These are phyloP conservation scores for Cyanidiococcus yangmingshanensis DNA, from an alignment of 23 red algal species.

Conservation along the genomic window DNA sequence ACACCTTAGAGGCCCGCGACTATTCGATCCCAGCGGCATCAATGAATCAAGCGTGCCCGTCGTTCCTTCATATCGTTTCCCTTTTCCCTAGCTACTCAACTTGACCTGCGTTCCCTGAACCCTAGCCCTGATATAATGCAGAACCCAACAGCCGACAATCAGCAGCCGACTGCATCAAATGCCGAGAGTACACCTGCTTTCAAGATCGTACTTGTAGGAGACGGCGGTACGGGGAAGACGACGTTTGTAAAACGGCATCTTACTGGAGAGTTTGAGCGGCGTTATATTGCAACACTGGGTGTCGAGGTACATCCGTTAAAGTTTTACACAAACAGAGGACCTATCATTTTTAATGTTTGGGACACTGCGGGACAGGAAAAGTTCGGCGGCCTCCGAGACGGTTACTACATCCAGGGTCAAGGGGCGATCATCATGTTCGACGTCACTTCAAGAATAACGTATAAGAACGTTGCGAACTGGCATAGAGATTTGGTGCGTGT, in stretches of 20 bases:
- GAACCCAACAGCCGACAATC: not conserved
- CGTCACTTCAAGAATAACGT: constrained; percentile 89
- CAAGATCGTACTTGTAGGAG: constrained; percentile 97
- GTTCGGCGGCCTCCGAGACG: constrained; percentile 94
- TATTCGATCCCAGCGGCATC: too few species aligned
- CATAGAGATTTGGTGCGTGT: constrained; percentile 96
- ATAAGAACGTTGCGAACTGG: constrained; percentile 99
- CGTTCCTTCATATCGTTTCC: too few species aligned
- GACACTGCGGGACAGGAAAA: constrained; percentile 99
- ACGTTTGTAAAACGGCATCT: constrained; percentile 99
- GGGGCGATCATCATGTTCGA: constrained; percentile 99
- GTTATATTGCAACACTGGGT: constrained; percentile 89
- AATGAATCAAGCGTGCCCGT: too few species aligned
- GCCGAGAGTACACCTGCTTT: constrained; percentile 38
- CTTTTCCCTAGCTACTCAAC: too few species aligned
- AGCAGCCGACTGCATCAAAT: not conserved
- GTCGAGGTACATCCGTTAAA: constrained; percentile 96
- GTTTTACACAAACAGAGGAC: constrained; percentile 95
- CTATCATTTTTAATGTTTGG: constrained; percentile 94
- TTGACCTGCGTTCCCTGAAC: too few species aligned
- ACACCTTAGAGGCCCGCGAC: too few species aligned
- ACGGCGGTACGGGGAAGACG: constrained; percentile 94
- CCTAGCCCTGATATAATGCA: not conserved
- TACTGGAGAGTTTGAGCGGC: constrained; percentile 95
- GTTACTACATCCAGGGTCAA: constrained; percentile 98